Evolutionary conservation across 768 basidiomycete species (phyloP).

Genomic region (Suillus occidentalis): DNA sequence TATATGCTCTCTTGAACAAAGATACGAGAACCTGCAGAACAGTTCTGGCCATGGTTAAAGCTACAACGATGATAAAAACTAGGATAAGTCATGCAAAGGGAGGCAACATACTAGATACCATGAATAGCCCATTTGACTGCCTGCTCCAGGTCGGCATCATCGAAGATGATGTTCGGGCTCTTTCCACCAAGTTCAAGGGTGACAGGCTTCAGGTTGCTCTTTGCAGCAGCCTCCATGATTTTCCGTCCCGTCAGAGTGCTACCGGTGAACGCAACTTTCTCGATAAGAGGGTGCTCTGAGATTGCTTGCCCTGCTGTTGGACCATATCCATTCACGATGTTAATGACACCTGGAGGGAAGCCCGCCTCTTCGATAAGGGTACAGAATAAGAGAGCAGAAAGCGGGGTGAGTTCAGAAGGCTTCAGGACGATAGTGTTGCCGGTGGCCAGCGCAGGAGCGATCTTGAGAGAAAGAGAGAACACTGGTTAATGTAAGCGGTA

Average conservation of each 20-base stretch:
- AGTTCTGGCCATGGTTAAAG: slow-evolving; percentile 46
- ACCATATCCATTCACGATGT: slow-evolving; percentile 75
- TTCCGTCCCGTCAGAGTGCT: slow-evolving; percentile 77
- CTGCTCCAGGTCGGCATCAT: slow-evolving; percentile 47
- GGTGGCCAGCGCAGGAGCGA: slow-evolving; percentile 73
- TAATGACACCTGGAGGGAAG: slow-evolving; percentile 76
- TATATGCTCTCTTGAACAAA: slow-evolving; percentile 58
- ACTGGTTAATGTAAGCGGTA: slow-evolving; percentile 26
- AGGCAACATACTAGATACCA: slow-evolving; percentile 65
- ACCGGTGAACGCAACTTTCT: slow-evolving; percentile 86
- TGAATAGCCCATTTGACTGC: slow-evolving; percentile 70
- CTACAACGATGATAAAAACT: slow-evolving; percentile 24
- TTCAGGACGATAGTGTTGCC: slow-evolving; percentile 81
- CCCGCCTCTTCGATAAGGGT: slow-evolving; percentile 66
- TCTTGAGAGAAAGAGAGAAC: slow-evolving; percentile 71
- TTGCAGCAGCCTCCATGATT: slow-evolving; percentile 76
- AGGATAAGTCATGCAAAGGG: background rate
- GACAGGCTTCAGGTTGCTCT: slow-evolving; percentile 79
- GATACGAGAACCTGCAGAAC: slow-evolving; percentile 57
- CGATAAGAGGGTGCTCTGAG: slow-evolving; percentile 58
- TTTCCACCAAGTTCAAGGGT: slow-evolving; percentile 61
- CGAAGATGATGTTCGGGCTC: slow-evolving; percentile 48
- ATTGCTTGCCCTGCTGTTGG: slow-evolving; percentile 69
- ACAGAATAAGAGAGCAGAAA: slow-evolving; percentile 55
- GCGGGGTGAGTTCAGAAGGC: slow-evolving; percentile 77